These are phyloP conservation scores for Eucalyptus globulus DNA, from an alignment of 345 rosid genomes.

Conservation along the genomic window DNA sequence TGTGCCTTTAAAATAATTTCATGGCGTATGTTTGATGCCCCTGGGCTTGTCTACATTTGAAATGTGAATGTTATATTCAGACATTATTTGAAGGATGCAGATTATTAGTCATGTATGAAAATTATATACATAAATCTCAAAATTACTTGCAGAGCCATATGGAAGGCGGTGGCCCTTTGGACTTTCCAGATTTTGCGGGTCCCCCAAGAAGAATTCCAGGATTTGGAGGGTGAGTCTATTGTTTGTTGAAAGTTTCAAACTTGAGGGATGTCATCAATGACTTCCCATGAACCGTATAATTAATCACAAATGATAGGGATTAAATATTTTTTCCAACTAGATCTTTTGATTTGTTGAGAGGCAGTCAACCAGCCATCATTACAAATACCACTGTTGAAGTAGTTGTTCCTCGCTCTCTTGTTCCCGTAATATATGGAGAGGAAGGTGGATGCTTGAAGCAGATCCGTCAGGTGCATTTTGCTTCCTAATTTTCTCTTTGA, in stretches of 20 bases:
- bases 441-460: constrained; percentile 67
- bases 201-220: constrained; percentile 38
- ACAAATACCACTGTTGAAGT: constrained; percentile 70
- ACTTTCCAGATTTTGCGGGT: constrained; percentile 33
- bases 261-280: not conserved
- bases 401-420: constrained; percentile 58
- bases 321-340: not conserved
- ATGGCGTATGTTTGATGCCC: not conserved
- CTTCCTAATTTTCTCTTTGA: not conserved
- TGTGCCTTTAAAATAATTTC: not conserved
- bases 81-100: not conserved
- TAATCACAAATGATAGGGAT: not conserved
- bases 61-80: not conserved
- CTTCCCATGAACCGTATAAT: not conserved
- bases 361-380: constrained; percentile 38
- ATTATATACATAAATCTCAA: not conserved
- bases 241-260: not conserved
- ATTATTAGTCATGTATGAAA: not conserved
- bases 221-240: constrained; percentile 35
- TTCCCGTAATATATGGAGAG: constrained; percentile 58
- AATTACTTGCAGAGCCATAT: constrained; percentile 26
- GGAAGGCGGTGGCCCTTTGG: constrained; percentile 28
- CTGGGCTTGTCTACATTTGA: not conserved
- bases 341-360: not conserved
- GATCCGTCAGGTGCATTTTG: constrained; percentile 44